Conservation (phyloP, 2,329 filamentous ascomycete genomes). For the Camillea tinctor region DNA sequence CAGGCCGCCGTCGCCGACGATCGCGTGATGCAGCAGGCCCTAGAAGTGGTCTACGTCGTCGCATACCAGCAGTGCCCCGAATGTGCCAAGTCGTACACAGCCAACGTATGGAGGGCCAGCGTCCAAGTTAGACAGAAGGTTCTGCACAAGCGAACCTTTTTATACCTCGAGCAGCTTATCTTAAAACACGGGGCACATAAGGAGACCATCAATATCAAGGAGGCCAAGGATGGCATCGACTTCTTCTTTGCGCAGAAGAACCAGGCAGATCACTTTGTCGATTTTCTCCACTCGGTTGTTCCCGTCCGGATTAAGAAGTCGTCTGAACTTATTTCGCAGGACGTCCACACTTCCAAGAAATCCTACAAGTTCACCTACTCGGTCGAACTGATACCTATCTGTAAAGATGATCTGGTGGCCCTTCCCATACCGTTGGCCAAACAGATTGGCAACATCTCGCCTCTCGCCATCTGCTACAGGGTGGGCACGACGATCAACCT, state of each 20-base stretch:
- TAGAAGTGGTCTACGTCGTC: slow-evolving; percentile 91
- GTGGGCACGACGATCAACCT: slow-evolving; percentile 89
- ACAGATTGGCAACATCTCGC: slow-evolving; percentile 82
- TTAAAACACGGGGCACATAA: slow-evolving; percentile 89
- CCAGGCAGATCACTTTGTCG: slow-evolving; percentile 87
- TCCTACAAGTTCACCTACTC: slow-evolving; percentile 96
- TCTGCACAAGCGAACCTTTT: slow-evolving; percentile 78
- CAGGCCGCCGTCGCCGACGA: slow-evolving; percentile 67
- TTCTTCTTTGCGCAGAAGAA: slow-evolving; percentile 92
- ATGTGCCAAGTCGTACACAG: slow-evolving; percentile 92
- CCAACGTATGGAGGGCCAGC: slow-evolving; percentile 89
- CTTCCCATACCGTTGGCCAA: slow-evolving; percentile 88
- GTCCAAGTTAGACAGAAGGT: slow-evolving; percentile 98
- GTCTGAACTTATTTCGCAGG: slow-evolving; percentile 91
- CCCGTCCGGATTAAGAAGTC: slow-evolving; percentile 79
- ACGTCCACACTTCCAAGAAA: slow-evolving; percentile 85
- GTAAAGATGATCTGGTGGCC: slow-evolving; percentile 96
- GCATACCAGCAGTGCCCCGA: slow-evolving; percentile 93
- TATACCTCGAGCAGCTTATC: slow-evolving; percentile 85
- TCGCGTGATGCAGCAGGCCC: slow-evolving; percentile 80
- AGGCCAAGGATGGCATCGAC: slow-evolving; percentile 91
- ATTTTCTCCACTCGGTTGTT: slow-evolving; percentile 81
- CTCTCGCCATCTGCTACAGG: slow-evolving; percentile 80
- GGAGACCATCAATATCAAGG: slow-evolving; percentile 97
- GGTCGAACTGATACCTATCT: slow-evolving; percentile 86